phyloP scores from a whole-genome alignment of 495 filamentous ascomycete genomes.

The Aspergillus conjunctus region DNA sequence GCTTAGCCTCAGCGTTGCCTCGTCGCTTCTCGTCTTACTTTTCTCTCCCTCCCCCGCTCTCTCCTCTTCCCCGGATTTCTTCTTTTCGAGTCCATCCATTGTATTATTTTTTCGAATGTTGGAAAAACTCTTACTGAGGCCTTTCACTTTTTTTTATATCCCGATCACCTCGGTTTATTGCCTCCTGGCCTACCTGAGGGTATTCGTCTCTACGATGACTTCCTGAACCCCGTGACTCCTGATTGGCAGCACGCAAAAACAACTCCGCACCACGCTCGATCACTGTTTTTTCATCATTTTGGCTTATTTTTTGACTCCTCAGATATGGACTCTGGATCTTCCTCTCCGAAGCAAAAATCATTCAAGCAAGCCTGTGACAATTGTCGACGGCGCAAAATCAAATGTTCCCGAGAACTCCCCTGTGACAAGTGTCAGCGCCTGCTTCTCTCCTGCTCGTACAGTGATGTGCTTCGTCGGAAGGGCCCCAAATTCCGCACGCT shows the following conservation, averaged over 20 bases:
- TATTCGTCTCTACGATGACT: not conserved
- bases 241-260: not conserved
- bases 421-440: conserved; percentile 51
- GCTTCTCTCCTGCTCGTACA: conserved; percentile 50
- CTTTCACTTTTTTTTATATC: not conserved
- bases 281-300: too few relatives aligned
- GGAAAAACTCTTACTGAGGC: not conserved
- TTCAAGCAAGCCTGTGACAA: conserved; percentile 50
- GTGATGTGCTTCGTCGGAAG: conserved; percentile 46
- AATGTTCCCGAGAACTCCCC: conserved; percentile 46
- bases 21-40: conserved; percentile 9
- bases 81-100: not conserved
- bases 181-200: not conserved
- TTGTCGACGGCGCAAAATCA: conserved; percentile 50
- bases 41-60: conserved; percentile 19
- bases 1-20: not conserved
- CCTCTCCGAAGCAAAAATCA: conserved; percentile 28
- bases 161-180: not conserved
- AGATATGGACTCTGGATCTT: conserved; percentile 27
- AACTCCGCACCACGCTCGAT: not conserved
- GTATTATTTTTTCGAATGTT: not conserved
- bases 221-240: not conserved
- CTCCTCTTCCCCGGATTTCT: conserved; percentile 25
- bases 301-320: not conserved
- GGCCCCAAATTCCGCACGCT: conserved; percentile 50